These are phyloP conservation scores for Lactarius hengduanensis DNA, from an alignment of 768 basidiomycete species.

Conservation along the genomic window DNA sequence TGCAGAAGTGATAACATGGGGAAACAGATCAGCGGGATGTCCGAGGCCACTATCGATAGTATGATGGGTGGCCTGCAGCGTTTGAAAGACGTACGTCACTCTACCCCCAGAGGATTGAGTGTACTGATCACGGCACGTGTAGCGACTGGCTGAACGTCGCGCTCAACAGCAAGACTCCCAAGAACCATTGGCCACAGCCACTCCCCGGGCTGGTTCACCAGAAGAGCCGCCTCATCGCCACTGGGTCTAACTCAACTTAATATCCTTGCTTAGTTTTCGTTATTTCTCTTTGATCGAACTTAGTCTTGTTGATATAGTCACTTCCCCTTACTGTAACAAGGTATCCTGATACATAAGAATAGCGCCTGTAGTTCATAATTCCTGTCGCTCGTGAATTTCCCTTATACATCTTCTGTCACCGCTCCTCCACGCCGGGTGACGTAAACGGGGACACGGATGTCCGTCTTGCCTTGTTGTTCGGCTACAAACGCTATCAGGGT, in stretches of 20 bases:
- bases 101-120: background rate
- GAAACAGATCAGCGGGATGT: constrained; percentile 59
- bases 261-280: background rate
- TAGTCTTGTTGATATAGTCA: constrained; percentile 34
- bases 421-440: constrained; percentile 36
- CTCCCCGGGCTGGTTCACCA: constrained; percentile 16
- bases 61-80: constrained; percentile 55
- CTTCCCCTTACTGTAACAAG: background rate
- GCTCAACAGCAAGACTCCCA: constrained; percentile 40
- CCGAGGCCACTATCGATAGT: constrained; percentile 65
- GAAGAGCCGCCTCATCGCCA: constrained; percentile 29
- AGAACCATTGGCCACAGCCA: constrained; percentile 32
- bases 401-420: background rate
- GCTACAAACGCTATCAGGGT: constrained; percentile 41
- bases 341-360: background rate
- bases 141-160: constrained; percentile 38
- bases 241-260: background rate
- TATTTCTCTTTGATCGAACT: background rate
- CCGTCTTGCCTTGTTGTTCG: constrained; percentile 67
- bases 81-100: constrained; percentile 54
- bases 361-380: background rate
- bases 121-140: constrained; percentile 6
- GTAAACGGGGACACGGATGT: constrained; percentile 61
- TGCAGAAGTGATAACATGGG: background rate
- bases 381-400: background rate